A percentile compares a stretch with the other conserved stretches of the same genome.
Conservation (phyloP, 805 yeast species). For the Candida sakaeoensis region DNA sequence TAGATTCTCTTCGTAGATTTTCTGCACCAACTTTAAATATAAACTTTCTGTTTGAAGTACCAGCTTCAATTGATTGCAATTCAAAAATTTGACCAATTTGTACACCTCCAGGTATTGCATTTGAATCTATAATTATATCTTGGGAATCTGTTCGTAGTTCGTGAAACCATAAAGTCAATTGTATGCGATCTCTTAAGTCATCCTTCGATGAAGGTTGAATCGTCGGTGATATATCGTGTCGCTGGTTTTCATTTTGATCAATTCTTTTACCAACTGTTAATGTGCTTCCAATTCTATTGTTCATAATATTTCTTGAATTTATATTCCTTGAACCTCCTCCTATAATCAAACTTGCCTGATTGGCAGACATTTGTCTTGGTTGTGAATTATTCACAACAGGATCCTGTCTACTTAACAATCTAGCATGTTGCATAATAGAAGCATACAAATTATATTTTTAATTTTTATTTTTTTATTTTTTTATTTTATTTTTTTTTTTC, state of each 20-base stretch:
- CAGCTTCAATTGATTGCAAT: conserved; percentile 43
- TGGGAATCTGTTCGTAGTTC: conserved; percentile 57
- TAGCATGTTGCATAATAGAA: conserved; percentile 28
- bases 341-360: conserved; percentile 17
- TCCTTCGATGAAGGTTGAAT: not conserved
- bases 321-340: conserved; percentile 11
- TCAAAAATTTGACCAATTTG: conserved; percentile 77
- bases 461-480: not conserved
- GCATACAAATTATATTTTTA: not conserved
- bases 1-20: conserved; percentile 14
- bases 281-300: conserved; percentile 20
- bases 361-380: conserved; percentile 16
- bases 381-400: not conserved
- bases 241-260: not conserved
- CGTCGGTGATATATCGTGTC: not conserved
- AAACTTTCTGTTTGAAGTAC: conserved; percentile 13
- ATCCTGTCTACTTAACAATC: conserved; percentile 15
- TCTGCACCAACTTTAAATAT: conserved; percentile 14
- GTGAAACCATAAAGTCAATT: conserved; percentile 58
- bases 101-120: conserved; percentile 60
- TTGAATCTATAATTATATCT: conserved; percentile 60
- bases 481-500: conserved; percentile 1
- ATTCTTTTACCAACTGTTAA: conserved; percentile 17
- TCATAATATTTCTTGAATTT: conserved; percentile 11
- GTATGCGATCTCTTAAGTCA: conserved; percentile 25